Evolutionary conservation across 805 yeast species (phyloP).

Genomic region (Cyberlindnera xylosilytica): DNA sequence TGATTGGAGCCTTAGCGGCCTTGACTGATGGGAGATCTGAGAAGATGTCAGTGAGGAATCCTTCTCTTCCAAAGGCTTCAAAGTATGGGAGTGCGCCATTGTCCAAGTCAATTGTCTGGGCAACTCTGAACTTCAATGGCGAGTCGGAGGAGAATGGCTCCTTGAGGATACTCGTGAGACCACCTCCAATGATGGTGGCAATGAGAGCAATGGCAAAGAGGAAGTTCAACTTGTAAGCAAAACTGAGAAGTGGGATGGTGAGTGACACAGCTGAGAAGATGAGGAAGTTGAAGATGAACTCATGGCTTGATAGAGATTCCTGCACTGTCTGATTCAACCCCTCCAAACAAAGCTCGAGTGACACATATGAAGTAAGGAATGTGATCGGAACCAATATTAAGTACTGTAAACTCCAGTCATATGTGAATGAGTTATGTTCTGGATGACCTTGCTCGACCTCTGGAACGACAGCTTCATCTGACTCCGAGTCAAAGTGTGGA

Average conservation of each 20-base stretch:
- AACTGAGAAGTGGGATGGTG: constrained; percentile 58
- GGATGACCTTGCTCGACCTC: constrained; percentile 20
- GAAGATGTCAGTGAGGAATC: constrained; percentile 45
- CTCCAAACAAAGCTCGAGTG: constrained; percentile 50
- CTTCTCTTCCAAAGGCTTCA: constrained; percentile 48
- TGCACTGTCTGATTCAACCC: constrained; percentile 70
- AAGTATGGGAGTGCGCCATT: constrained; percentile 33
- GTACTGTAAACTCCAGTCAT: constrained; percentile 82
- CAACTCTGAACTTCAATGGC: constrained; percentile 72
- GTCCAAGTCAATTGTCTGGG: constrained; percentile 55
- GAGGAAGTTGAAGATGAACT: constrained; percentile 34
- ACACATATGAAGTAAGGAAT: constrained; percentile 50
- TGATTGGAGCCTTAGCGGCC: constrained; percentile 24
- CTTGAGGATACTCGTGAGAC: constrained; percentile 35
- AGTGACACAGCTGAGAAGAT: constrained; percentile 35
- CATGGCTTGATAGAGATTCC: constrained; percentile 51
- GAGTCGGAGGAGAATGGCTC: constrained; percentile 57
- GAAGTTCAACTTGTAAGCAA: constrained; percentile 63
- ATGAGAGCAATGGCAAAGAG: constrained; percentile 41
- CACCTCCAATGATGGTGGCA: constrained; percentile 36
- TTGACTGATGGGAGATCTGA: constrained; percentile 65
- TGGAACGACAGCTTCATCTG: constrained; percentile 9
- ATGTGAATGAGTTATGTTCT: constrained; percentile 43
- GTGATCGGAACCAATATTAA: constrained; percentile 64
- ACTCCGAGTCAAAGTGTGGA: constrained; percentile 15